Evolutionary conservation across 2,329 filamentous ascomycete genomes (phyloP), one percentile per base, ranked within the genome.

Genomic region (Anthostomella pinea): DNA sequence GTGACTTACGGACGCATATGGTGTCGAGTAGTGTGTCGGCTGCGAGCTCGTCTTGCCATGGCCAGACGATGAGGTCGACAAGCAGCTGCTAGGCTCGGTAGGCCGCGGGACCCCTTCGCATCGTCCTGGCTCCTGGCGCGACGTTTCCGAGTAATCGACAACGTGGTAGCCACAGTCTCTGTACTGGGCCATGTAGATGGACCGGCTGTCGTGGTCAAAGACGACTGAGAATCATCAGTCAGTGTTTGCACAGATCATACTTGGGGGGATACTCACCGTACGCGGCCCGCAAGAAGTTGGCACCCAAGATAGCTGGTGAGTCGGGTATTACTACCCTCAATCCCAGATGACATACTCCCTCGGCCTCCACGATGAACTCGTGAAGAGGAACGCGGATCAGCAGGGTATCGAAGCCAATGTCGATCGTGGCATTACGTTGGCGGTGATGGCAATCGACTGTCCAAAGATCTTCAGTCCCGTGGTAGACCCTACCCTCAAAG

Each of bases 171-270:
- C 47, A 17, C 47, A 51, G 20, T 49, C 39, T 23, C 41, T 34
- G 23, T 45, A 51, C 25, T 51, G 48, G 8, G 48, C 48, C 32
- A 51, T 35, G 13, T 41, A 49, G 10, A 51, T 44, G 6, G 34
- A 13, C 8, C 43, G 25, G 1, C 36, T 13, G 16, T 51, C 48
- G n/a, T 40, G 7, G 13, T 51, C 48, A 17, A 49, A 51, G 5
- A 43, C 40, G 20, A 42, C 48, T 51, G 26, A n/a, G 16, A 15
- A 5, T 16, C 13, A 10, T n/a, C n/a, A n/a, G n/a, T n/a, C n/a
- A n/a, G n/a, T n/a, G n/a, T n/a, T n/a, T n/a, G n/a, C n/a, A n/a
- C n/a, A n/a, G n/a, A n/a, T n/a, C n/a, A n/a, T 11, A 9, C 4
- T 24, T 2, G 25, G 11, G 8, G 23, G 4, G 16, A 17, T 3